Evolutionary conservation across 768 basidiomycete species (phyloP).

Genomic region (Cubamyces lactineus): DNA sequence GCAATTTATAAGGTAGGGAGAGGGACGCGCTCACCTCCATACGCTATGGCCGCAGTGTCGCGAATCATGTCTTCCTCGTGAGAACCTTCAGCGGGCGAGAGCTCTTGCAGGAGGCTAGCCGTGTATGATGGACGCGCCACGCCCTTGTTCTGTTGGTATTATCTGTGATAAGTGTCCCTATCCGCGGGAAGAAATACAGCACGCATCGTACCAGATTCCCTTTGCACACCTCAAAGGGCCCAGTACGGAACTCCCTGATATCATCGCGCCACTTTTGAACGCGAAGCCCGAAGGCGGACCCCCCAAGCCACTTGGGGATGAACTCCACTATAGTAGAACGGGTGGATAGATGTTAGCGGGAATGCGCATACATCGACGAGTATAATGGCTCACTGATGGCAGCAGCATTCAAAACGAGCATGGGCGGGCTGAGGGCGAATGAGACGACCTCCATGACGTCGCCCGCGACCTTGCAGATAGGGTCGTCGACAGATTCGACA

Average conservation of each 20-base stretch:
- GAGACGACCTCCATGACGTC: conserved; percentile 27
- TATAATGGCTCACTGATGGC: neutral
- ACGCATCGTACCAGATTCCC: neutral
- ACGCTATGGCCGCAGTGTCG: conserved; percentile 15
- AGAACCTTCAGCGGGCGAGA: conserved; percentile 2
- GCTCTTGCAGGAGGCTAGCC: conserved; percentile 9
- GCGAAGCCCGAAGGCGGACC: neutral
- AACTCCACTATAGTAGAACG: neutral
- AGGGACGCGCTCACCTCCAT: conserved; percentile 13
- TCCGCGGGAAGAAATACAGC: no score
- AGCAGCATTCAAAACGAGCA: conserved; percentile 12
- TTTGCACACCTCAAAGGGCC: conserved; percentile 1
- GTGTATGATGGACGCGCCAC: conserved; percentile 5
- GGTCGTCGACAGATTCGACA: conserved; percentile 30
- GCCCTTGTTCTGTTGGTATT: neutral
- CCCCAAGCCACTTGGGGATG: conserved; percentile 12
- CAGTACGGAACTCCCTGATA: neutral
- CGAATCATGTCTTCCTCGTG: conserved; percentile 9
- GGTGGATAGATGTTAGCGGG: no score
- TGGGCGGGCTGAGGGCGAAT: conserved; percentile 12
- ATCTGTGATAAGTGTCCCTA: no score
- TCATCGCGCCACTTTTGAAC: conserved; percentile 10
- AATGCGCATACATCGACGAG: neutral
- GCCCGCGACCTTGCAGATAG: conserved; percentile 30
- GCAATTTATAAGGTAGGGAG: no score